Evolutionary conservation across 805 yeast genomes (phyloP).

Genomic region (Blastobotrys terrestris): DNA sequence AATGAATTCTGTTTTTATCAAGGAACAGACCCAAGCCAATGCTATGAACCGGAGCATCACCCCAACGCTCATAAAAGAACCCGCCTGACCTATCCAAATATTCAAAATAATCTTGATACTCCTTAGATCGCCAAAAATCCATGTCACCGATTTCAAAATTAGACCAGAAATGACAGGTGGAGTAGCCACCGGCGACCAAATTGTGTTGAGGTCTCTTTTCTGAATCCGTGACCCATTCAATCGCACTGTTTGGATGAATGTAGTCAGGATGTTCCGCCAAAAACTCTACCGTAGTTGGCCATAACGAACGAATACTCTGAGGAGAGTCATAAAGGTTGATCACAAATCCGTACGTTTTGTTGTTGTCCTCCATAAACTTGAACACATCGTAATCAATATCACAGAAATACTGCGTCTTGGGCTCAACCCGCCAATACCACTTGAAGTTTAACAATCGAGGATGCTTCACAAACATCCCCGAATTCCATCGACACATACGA

Average conservation of each 20-base stretch:
- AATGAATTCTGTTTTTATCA: constrained; percentile 62
- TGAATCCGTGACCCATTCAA: constrained; percentile 46
- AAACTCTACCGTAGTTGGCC: constrained; percentile 65
- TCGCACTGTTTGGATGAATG: constrained; percentile 49
- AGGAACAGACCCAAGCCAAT: constrained; percentile 69
- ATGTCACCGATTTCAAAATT: constrained; percentile 81
- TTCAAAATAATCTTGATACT: constrained; percentile 59
- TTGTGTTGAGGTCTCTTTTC: constrained; percentile 46
- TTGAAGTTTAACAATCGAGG: constrained; percentile 55
- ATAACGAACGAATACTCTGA: constrained; percentile 52
- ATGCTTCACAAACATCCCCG: constrained; percentile 58
- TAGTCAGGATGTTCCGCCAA: constrained; percentile 51
- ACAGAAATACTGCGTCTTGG: constrained; percentile 61
- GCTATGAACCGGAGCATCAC: constrained; percentile 88
- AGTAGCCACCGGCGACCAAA: constrained; percentile 42
- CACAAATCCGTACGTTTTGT: constrained; percentile 69
- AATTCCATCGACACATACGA: constrained; percentile 76
- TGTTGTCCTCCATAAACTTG: constrained; percentile 42
- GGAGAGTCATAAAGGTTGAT: constrained; percentile 66
- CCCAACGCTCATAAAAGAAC: constrained; percentile 88
- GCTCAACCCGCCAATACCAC: constrained; percentile 82
- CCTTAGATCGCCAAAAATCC: constrained; percentile 69
- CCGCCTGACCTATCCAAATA: constrained; percentile 66
- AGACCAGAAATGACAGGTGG: constrained; percentile 86
- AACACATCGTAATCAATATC: constrained; percentile 48